Evolutionary conservation across 805 yeast genomes (phyloP), one percentile per base, ranked within the genome.

Genomic region (Yamadazyma nakazawae): DNA sequence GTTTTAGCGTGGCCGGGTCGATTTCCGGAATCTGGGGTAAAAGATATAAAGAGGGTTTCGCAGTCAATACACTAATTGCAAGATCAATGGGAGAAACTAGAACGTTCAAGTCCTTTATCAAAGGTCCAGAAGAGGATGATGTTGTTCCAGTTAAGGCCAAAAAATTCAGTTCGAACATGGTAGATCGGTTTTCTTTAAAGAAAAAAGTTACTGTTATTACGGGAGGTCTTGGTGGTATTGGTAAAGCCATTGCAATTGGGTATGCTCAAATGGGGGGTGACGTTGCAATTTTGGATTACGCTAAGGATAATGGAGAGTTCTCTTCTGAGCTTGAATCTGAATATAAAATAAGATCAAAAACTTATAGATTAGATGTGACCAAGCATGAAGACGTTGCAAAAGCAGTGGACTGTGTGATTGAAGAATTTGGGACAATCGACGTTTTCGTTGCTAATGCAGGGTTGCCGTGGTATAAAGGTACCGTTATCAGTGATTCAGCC

Each of bases 381-480:
- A 50, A 58, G 41, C 55, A 37, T 39, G 58, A 58, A n/a, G 54
- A 55, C 37, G 67, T 64, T 42, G 49, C 58, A 38, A 46, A 40
- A 12, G 57, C 56, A 12, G 51, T 64, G 9, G 44, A 46, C 38
- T 46, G 47, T 38, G 54, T 60, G 18, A 57, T 54, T 34, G 26
- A 34, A 14, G 67, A 64, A n/a, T 63, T 63, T 44, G 67, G 67
- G 31, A 55, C 60, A 36, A 54, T 64, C 32, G 67, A 63, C 48
- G 58, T 62, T 7, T 61, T 63, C 45, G 56, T 64, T 42, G 67
- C 67, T 40, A 64, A 64, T 50, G 68, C 68, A 3, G 68, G 68
- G 1, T 53, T 62, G 17, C 63, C 64, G 11, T 61, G 67, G 66
- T 60, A 62, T 42, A 61, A 61, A 3, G 65, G 67, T 28, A 47